Evolutionary conservation across 306 rosid species (phyloP).

Genomic region (Gastrolobium villosum): DNA sequence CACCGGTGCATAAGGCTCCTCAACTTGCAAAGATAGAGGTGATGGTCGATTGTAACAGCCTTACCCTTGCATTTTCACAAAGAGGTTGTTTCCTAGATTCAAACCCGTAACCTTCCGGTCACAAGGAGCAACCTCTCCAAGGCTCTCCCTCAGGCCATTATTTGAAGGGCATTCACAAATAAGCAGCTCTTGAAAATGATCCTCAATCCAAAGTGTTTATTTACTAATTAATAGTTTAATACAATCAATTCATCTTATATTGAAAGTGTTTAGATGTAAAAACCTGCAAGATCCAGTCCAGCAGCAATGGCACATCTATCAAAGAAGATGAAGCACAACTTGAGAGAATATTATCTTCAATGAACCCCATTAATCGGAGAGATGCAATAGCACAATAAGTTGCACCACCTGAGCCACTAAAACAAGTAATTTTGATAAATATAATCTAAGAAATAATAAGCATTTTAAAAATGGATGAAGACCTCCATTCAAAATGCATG

Average conservation of each 20-base stretch:
- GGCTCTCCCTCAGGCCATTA: not conserved
- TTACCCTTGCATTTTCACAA: too few relatives aligned
- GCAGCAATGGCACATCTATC: slow-evolving; percentile 73
- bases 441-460: slow-evolving; percentile 46
- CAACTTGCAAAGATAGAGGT: too few relatives aligned
- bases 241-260: slow-evolving; percentile 15
- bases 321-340: slow-evolving; percentile 56
- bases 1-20: too few relatives aligned
- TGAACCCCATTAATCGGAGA: slow-evolving; percentile 86
- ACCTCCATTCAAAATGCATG: slow-evolving; percentile 12
- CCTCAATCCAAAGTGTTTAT: slow-evolving; percentile 4
- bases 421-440: slow-evolving; percentile 58
- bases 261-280: slow-evolving; percentile 24
- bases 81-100: too few relatives aligned
- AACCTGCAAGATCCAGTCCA: slow-evolving; percentile 95
- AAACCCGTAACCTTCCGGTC: too few relatives aligned
- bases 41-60: too few relatives aligned
- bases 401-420: slow-evolving; percentile 93
- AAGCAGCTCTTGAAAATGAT: slow-evolving; percentile 20
- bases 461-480: slow-evolving; percentile 32
- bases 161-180: slow-evolving; percentile 41
- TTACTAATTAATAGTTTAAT: slow-evolving; percentile 28
- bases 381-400: slow-evolving; percentile 91
- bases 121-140: too few relatives aligned
- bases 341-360: slow-evolving; percentile 78